Conservation (phyloP, 2,329 filamentous ascomycete species). For the Hortaea werneckii region DNA sequence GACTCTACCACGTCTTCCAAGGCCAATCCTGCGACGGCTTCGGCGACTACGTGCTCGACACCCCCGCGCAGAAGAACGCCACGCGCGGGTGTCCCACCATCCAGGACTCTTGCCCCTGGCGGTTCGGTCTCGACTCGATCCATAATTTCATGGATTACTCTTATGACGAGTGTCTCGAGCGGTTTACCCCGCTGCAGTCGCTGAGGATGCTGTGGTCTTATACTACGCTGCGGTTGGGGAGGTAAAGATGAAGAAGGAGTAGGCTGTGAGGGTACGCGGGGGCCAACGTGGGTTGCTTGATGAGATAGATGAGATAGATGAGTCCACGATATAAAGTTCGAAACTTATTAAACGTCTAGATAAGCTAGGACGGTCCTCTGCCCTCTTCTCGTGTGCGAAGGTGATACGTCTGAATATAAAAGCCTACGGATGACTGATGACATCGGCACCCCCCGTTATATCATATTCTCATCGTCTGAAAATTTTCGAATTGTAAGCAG, state of each 20-base stretch:
- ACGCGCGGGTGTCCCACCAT: conserved; percentile 42
- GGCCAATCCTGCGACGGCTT: conserved; percentile 30
- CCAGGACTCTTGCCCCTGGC: background rate
- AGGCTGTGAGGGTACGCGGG: background rate
- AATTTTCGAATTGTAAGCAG: no score
- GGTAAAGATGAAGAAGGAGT: background rate
- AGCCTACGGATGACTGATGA: background rate
- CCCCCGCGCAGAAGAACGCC: conserved; percentile 25
- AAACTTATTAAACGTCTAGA: no score
- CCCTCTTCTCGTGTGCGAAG: background rate
- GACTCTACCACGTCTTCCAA: conserved; percentile 35
- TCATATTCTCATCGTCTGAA: no score
- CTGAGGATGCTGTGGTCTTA: background rate
- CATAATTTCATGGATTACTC: background rate
- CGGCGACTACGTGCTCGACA: conserved; percentile 36
- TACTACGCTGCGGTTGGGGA: background rate
- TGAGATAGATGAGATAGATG: background rate
- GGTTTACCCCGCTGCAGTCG: background rate
- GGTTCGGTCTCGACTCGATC: background rate
- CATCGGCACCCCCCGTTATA: no score
- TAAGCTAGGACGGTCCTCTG: no score
- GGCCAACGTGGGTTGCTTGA: background rate
- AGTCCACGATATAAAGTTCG: no score
- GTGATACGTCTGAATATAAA: background rate
- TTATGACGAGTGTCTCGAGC: background rate